A percentile compares a stretch with the other conserved stretches of the same genome.
phyloP scores from a whole-genome alignment of 495 filamentous ascomycete genomes.

The Cercophora sp. region DNA sequence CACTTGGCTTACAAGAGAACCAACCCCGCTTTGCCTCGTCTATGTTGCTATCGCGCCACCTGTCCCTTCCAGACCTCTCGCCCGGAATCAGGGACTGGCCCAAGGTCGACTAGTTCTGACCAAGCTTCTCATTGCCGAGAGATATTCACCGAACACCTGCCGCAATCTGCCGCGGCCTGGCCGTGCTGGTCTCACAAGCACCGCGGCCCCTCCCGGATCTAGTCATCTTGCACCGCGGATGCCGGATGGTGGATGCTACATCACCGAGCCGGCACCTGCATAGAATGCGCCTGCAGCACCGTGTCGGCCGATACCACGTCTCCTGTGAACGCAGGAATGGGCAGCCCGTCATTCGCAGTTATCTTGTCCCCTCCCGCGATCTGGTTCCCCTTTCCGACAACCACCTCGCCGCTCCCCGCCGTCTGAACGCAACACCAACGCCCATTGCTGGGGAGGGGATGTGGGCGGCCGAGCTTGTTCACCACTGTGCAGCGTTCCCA shows the following conservation, averaged over 20 bases:
- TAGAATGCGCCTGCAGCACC: not conserved
- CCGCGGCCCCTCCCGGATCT: not conserved
- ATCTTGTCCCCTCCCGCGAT: constrained; percentile 18
- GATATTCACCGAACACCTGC: too few relatives aligned
- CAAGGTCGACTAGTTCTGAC: too few relatives aligned
- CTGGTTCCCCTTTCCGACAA: constrained; percentile 31
- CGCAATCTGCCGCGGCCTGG: too few relatives aligned
- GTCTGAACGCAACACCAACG: constrained; percentile 14
- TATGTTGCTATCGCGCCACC: too few relatives aligned
- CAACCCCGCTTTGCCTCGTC: not conserved
- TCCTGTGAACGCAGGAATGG: constrained; percentile 17
- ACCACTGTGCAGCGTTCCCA: not conserved
- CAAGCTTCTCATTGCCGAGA: not conserved
- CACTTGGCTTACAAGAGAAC: not conserved
- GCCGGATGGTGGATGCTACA: constrained; percentile 2
- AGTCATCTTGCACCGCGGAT: not conserved
- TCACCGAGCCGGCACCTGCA: constrained; percentile 1
- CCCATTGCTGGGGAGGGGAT: constrained; percentile 9
- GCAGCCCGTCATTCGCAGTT: constrained; percentile 18
- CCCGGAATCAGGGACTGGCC: too few relatives aligned
- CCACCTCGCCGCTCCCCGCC: constrained; percentile 12
- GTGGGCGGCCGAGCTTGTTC: constrained; percentile 16
- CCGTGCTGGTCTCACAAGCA: too few relatives aligned
- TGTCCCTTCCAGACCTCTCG: too few relatives aligned
- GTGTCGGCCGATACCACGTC: constrained; percentile 14